Evolutionary conservation across 371 early-diverging fungal genomes (phyloP).

Genomic region (Thermomucor indicae-seudaticae): DNA sequence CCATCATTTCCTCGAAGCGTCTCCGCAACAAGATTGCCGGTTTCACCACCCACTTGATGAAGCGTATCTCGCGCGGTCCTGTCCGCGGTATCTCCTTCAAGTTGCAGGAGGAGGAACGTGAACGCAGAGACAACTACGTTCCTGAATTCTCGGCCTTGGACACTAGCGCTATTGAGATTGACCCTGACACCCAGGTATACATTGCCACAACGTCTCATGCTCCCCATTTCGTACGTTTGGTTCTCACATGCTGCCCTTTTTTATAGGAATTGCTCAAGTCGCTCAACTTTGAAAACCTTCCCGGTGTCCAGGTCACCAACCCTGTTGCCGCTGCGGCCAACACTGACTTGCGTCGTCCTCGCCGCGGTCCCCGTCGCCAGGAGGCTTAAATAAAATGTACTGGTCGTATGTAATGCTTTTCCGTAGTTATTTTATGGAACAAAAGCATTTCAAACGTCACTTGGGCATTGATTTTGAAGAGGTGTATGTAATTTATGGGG

Average conservation of each 20-base stretch:
- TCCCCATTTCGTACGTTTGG: neutral
- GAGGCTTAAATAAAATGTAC: conserved; percentile 7
- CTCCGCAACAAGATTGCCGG: conserved; percentile 99
- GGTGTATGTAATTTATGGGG: too few species aligned
- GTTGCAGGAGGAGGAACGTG: conserved; percentile 99
- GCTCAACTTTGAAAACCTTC: conserved; percentile 87
- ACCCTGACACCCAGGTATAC: conserved; percentile 83
- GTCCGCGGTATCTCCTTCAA: conserved; percentile 99
- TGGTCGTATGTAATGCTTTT: too few species aligned
- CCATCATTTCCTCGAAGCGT: conserved; percentile 98
- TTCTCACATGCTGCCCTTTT: conserved; percentile 11
- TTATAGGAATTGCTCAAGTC: conserved; percentile 91
- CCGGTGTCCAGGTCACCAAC: conserved; percentile 62
- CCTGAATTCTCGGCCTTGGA: conserved; percentile 99
- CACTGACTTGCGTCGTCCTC: conserved; percentile 20
- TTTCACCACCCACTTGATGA: conserved; percentile 99
- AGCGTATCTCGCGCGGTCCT: conserved; percentile 98
- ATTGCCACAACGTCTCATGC: conserved; percentile 5
- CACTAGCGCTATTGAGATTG: conserved; percentile 91
- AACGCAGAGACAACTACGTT: conserved; percentile 99
- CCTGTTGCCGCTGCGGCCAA: conserved; percentile 37
- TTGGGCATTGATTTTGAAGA: too few species aligned
- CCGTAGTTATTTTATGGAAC: too few species aligned
- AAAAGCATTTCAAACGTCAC: too few species aligned
- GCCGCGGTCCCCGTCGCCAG: conserved; percentile 29